These are phyloP conservation scores for Carex pumila DNA, from an alignment of 176 grass and related monocot genomes.

Conservation along the genomic window DNA sequence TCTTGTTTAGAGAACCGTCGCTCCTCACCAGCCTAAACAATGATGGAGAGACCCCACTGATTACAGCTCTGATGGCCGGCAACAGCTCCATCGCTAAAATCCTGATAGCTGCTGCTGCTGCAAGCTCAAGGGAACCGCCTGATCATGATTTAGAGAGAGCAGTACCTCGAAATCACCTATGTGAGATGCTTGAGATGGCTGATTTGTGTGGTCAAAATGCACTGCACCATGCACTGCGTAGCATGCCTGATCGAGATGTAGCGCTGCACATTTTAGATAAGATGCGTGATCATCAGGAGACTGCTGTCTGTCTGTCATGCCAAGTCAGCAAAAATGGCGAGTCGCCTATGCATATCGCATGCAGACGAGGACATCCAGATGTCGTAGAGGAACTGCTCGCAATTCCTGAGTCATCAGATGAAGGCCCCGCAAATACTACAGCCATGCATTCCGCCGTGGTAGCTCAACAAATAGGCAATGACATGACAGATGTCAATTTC, in stretches of 20 bases:
- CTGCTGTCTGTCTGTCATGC: not conserved
- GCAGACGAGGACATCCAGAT: not conserved
- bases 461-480: not conserved
- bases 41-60: not conserved
- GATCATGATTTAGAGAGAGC: conserved; percentile 2
- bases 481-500: not conserved
- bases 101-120: not conserved
- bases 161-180: not conserved
- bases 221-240: not conserved
- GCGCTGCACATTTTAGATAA: not conserved
- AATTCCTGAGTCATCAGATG: not conserved
- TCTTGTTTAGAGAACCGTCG: not conserved
- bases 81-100: not conserved
- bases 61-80: not conserved
- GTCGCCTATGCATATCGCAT: conserved; percentile 5
- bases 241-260: not conserved
- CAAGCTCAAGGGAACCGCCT: not conserved
- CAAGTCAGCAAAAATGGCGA: not conserved
- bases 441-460: not conserved
- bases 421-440: not conserved
- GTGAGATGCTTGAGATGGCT: not conserved
- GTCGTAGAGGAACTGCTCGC: not conserved
- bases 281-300: not conserved
- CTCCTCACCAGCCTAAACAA: not conserved
- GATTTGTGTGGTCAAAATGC: not conserved